Conservation (phyloP, 768 basidiomycete species). For the Tylopilus sp. region DNA sequence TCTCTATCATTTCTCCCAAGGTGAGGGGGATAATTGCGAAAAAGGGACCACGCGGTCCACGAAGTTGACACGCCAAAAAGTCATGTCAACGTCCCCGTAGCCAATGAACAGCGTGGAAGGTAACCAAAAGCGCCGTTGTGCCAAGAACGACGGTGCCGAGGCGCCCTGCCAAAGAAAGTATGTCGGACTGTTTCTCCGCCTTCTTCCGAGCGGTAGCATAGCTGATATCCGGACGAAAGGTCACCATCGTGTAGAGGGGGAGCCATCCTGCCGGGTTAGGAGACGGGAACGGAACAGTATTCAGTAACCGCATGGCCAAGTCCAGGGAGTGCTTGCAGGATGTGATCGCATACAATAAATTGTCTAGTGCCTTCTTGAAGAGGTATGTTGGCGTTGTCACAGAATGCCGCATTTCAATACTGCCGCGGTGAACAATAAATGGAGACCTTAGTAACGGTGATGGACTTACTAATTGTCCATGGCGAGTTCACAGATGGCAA, state of each 20-base stretch:
- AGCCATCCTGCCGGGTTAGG: constrained; percentile 74
- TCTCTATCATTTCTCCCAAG: constrained; percentile 19
- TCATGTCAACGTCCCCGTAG: constrained; percentile 18
- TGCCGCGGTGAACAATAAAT: constrained; percentile 35
- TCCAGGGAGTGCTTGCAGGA: constrained; percentile 45
- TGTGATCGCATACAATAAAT: constrained; percentile 62
- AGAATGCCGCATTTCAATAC: constrained; percentile 91
- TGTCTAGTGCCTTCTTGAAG: constrained; percentile 77
- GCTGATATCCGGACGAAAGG: constrained; percentile 92
- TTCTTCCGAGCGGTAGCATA: constrained; percentile 78
- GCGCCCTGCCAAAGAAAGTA: constrained; percentile 53
- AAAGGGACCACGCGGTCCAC: constrained; percentile 31
- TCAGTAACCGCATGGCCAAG: constrained; percentile 44
- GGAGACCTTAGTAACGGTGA: constrained; percentile 24
- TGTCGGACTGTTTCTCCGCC: constrained; percentile 63
- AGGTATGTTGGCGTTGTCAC: constrained; percentile 80
- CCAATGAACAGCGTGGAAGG: constrained; percentile 20
- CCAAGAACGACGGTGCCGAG: constrained; percentile 43
- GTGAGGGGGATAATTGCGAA: constrained; percentile 27
- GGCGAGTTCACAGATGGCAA: constrained; percentile 88
- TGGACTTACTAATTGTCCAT: constrained; percentile 92
- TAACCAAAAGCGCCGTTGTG: constrained; percentile 38
- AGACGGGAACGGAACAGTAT: constrained; percentile 56
- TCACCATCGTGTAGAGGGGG: constrained; percentile 95
- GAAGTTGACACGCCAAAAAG: constrained; percentile 24